phyloP scores from a whole-genome alignment of 164 flowering plant species.

The Vitis labrusca region DNA sequence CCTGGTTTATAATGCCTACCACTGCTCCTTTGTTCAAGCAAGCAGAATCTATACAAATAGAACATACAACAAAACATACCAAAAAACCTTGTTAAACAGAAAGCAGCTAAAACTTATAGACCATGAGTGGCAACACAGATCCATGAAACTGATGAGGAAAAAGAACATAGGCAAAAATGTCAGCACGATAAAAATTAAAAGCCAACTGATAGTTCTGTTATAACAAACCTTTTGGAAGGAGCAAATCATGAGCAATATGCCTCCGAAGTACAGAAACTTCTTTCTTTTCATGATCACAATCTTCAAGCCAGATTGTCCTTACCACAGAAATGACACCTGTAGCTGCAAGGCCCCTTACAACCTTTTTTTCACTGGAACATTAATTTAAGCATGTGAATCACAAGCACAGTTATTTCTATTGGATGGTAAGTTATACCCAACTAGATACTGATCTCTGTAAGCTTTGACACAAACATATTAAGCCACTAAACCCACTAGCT shows the following conservation, averaged over 20 bases:
- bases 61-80: background rate
- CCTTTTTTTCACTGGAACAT: conserved; percentile 68
- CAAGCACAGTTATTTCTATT: background rate
- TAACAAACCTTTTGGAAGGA: conserved; percentile 68
- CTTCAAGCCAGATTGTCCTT: conserved; percentile 77
- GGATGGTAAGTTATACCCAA: no score
- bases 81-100: background rate
- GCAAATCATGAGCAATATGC: conserved; percentile 68
- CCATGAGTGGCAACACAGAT: background rate
- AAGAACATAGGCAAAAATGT: background rate
- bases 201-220: background rate
- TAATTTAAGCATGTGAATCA: conserved; percentile 6
- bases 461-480: no score
- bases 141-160: background rate
- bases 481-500: no score
- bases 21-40: conserved; percentile 30
- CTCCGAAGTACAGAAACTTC: conserved; percentile 69
- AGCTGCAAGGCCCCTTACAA: conserved; percentile 66
- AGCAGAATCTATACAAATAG: conserved; percentile 25
- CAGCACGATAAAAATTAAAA: background rate
- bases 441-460: no score
- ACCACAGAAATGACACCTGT: conserved; percentile 75
- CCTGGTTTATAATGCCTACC: conserved; percentile 29
- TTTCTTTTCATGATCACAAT: conserved; percentile 70
- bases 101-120: background rate